Percentiles rank a stretch among this genome's conserved stretches.
Evolutionary conservation across 441 rosid species (phyloP).

Genomic region (Populus hybrid): DNA sequence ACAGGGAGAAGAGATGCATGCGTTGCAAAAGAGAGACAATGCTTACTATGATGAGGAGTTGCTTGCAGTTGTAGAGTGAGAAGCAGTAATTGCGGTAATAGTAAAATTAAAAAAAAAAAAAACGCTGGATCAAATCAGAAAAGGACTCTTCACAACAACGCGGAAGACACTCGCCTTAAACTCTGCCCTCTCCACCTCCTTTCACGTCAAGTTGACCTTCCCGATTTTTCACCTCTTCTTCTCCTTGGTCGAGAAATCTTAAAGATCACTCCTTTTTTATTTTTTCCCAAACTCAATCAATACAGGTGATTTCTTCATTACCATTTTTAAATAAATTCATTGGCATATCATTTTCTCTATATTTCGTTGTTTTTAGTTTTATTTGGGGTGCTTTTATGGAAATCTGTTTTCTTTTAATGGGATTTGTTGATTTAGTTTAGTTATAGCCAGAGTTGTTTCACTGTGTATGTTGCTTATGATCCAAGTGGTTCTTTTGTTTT

Average conservation of each 20-base stretch:
- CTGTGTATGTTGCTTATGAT: neutral
- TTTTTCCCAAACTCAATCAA: neutral
- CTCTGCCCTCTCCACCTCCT: neutral
- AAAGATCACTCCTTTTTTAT: neutral
- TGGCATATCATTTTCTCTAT: neutral
- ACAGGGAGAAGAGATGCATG: neutral
- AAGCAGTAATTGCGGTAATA: neutral
- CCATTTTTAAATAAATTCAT: neutral
- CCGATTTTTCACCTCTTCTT: neutral
- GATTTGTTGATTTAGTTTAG: neutral
- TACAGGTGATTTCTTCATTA: neutral
- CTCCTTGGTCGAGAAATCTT: neutral
- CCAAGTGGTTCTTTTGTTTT: neutral
- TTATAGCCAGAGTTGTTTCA: neutral
- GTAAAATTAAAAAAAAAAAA: neutral
- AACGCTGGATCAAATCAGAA: no score
- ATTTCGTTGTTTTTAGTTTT: no score
- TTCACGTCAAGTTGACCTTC: neutral
- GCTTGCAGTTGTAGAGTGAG: neutral
- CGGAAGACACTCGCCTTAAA: neutral
- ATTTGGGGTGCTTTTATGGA: neutral
- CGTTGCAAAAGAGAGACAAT: neutral
- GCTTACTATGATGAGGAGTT: neutral
- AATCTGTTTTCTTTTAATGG: neutral
- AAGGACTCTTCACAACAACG: neutral